phyloP scores from a whole-genome alignment of 202 grass and related monocot species.

The Schoenoplectus tabernaemontani region DNA sequence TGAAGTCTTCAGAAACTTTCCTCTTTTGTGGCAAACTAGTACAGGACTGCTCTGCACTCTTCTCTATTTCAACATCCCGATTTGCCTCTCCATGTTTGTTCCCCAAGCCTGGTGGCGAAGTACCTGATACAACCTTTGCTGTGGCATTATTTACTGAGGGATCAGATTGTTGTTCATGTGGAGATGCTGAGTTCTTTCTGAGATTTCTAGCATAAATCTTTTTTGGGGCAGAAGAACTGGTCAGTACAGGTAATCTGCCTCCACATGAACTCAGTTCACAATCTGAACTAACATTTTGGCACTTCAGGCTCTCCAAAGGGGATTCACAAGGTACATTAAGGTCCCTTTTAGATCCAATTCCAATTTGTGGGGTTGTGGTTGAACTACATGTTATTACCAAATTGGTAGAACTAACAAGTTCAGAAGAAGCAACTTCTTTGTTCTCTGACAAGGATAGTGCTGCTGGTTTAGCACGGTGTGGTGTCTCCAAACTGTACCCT shows the following conservation, averaged over 20 bases:
- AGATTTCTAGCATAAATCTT: constrained; percentile 15
- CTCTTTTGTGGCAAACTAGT: constrained; percentile 31
- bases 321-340: not conserved
- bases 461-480: not conserved
- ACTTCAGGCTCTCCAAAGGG: not conserved
- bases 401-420: constrained; percentile 11
- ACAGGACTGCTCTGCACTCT: not conserved
- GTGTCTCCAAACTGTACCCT: not conserved
- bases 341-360: not conserved
- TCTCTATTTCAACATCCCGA: not conserved
- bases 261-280: not conserved
- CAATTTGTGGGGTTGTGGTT: not conserved
- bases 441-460: constrained; percentile 19
- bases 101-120: not conserved
- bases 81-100: not conserved
- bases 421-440: constrained; percentile 9
- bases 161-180: constrained; percentile 13
- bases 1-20: constrained; percentile 10
- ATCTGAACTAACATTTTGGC: not conserved
- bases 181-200: constrained; percentile 22
- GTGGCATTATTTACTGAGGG: constrained; percentile 1
- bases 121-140: not conserved
- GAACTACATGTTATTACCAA: constrained; percentile 10
- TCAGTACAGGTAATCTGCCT: not conserved
- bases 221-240: not conserved